Conservation (phyloP, 148 eudicot genomes). For the Fallopia convolvulus region DNA sequence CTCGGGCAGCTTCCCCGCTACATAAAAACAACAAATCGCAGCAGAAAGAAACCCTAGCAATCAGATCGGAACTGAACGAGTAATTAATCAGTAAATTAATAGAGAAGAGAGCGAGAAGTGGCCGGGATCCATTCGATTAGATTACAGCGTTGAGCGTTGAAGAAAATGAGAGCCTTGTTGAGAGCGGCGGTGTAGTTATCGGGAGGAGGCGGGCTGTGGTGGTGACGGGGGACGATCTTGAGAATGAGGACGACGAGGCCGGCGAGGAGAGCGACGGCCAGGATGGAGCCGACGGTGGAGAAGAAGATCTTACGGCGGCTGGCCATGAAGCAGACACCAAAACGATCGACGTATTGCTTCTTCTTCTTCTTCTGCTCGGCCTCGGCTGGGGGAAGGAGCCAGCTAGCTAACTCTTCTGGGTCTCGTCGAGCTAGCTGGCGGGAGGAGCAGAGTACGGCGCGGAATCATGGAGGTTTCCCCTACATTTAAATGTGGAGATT, state of each 20-base stretch:
- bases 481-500: too few relatives aligned
- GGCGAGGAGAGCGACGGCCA: slow-evolving; percentile 47
- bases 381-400: too few relatives aligned
- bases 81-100: neutral
- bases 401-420: slow-evolving; percentile 49
- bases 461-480: slow-evolving; percentile 58
- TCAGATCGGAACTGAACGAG: neutral
- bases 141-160: slow-evolving; percentile 72
- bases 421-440: slow-evolving; percentile 72
- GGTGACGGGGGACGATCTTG: slow-evolving; percentile 57
- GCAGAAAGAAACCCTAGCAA: neutral
- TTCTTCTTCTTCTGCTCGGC: slow-evolving; percentile 68
- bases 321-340: slow-evolving; percentile 63
- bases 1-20: slow-evolving; percentile 86
- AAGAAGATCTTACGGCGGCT: slow-evolving; percentile 70
- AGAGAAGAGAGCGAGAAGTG: neutral
- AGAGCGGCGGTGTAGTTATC: slow-evolving; percentile 82
- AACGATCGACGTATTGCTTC: slow-evolving; percentile 72
- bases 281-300: slow-evolving; percentile 61
- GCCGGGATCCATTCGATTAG: slow-evolving; percentile 25
- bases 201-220: slow-evolving; percentile 40
- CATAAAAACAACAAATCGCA: neutral
- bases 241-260: slow-evolving; percentile 60
- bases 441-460: slow-evolving; percentile 66
- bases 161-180: slow-evolving; percentile 82